Evolutionary conservation across 1,284 basidiomycete species (phyloP).

Genomic region (Boletus smithii): DNA sequence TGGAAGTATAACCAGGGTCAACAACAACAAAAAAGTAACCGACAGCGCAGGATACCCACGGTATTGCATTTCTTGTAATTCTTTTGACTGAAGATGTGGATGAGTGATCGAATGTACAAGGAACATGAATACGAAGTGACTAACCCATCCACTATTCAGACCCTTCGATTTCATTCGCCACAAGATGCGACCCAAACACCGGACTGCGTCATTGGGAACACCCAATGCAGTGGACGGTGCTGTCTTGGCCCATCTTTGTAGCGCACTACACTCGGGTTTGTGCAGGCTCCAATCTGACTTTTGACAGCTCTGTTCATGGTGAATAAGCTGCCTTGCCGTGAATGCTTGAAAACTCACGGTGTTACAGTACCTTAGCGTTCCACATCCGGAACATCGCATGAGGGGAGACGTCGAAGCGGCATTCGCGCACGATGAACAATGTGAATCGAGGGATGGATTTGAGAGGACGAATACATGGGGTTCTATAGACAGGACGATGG

Average conservation of each 20-base stretch:
- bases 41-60: slow-evolving; percentile 46
- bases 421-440: slow-evolving; percentile 70
- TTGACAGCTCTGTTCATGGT: slow-evolving; percentile 62
- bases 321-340: not conserved
- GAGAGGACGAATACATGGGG: slow-evolving; percentile 70
- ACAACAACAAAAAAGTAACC: not conserved
- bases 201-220: slow-evolving; percentile 68
- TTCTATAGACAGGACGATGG: slow-evolving; percentile 49
- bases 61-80: slow-evolving; percentile 71
- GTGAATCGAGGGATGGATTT: slow-evolving; percentile 51
- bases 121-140: slow-evolving; percentile 24
- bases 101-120: not conserved
- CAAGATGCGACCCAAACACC: slow-evolving; percentile 73
- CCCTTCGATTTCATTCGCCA: slow-evolving; percentile 63
- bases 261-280: slow-evolving; percentile 71
- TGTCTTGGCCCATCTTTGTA: slow-evolving; percentile 53
- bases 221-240: slow-evolving; percentile 46
- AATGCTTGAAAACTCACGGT: slow-evolving; percentile 40
- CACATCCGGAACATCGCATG: slow-evolving; percentile 72
- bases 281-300: slow-evolving; percentile 73
- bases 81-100: slow-evolving; percentile 47
- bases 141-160: slow-evolving; percentile 56
- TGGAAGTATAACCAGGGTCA: slow-evolving; percentile 38
- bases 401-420: slow-evolving; percentile 37
- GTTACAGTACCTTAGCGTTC: slow-evolving; percentile 69